Base-by-base conservation (phyloP, 225 moss, liverwort and hornwort species). In the Ulota crispa region DNA sequence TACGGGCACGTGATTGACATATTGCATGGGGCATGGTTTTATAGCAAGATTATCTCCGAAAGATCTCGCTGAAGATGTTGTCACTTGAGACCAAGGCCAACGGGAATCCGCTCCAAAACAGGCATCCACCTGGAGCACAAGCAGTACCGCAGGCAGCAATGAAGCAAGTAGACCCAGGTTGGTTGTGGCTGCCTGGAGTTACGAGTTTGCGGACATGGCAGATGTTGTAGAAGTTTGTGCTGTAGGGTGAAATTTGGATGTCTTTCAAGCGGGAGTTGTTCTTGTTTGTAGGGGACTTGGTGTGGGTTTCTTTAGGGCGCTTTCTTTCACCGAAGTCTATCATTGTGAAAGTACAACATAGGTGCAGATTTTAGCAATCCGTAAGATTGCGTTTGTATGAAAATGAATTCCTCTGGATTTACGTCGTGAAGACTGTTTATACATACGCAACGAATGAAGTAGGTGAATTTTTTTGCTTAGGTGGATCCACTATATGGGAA, bases 21-120 rank as follows among this genome's bases (percentile, higher is more conserved):
- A 7, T 55, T 7, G 1, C 47, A 24, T 47, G 81, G 67, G 41
- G 6, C 34, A 65, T 55, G 53, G 41, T 26, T 41, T 83, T 77
- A 28, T 93, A 99, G 98, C 98, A 96, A 99, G 94, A 99, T 76
- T 96, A 99, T 78, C 75, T 99, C 3, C 90, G 98, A 73, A 99
- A 91, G 90, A 99, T 99, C 67, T 99, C 98, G 21, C 83, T 99
- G 3, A 96, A 96, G 88, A 99, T 99, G 98, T 83, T 99, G 26
- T 94, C 94, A 0, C 90, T 96, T 68, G 98, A 99, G 75, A 95
- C 93, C 3, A 96, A 94, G 83, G 93, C 98, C 19, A 93, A 88
- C 80, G 89, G 87, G 26, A 91, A 91, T 87, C 85, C 89, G 10
- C 82, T 85, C 8, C 89, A 74, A 77, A 56, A 75, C 55, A 88